A percentile compares a stretch with the other conserved stretches of the same genome.
These are phyloP conservation scores for Xylaria sp. DNA, from an alignment of 2,329 filamentous ascomycete genomes.

Conservation along the genomic window DNA sequence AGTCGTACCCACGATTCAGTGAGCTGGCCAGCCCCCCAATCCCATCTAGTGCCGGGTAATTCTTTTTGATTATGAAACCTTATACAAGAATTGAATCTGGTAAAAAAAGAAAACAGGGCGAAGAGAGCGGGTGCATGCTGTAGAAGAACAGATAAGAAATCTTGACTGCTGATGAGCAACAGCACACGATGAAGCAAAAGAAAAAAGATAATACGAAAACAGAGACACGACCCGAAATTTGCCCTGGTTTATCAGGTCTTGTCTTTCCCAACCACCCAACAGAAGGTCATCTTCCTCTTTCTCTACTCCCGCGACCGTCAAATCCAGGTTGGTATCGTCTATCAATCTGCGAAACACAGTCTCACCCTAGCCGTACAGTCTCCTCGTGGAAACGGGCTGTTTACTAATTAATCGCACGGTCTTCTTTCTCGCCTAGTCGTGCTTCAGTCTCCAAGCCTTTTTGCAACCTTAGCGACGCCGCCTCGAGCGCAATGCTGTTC, in stretches of 20 bases:
- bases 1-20: not conserved
- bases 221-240: not conserved
- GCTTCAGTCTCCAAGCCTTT: too few relatives aligned
- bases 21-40: not conserved
- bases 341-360: not conserved
- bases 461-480: not conserved
- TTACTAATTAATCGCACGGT: not conserved
- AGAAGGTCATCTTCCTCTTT: not conserved
- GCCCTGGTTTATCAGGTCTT: not conserved
- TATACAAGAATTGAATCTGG: conserved; percentile 7
- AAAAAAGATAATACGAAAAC: not conserved
- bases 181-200: not conserved
- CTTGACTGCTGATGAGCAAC: too few relatives aligned
- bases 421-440: not conserved
- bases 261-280: not conserved
- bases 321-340: not conserved
- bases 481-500: not conserved
- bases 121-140: not conserved
- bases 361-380: not conserved
- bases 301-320: not conserved
- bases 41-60: not conserved
- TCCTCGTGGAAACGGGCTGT: not conserved
- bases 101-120: conserved; percentile 9
- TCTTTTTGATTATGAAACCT: not conserved
- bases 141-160: not conserved